These are phyloP conservation scores for Lactifluus hygrophoroides DNA, from an alignment of 768 basidiomycete species.

Conservation along the genomic window DNA sequence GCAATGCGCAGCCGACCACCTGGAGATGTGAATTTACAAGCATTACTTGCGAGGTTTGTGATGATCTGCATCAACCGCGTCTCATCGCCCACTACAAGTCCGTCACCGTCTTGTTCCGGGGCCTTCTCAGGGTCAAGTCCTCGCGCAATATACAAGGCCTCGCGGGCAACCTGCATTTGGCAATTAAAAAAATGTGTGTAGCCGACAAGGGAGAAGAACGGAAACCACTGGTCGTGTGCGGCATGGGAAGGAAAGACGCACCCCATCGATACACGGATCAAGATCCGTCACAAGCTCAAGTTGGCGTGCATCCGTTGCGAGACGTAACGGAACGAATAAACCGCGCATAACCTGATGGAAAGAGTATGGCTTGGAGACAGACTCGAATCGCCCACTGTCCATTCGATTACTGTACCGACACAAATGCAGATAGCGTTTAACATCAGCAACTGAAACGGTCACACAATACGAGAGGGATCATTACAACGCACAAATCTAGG, in stretches of 20 bases:
- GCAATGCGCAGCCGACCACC: constrained; percentile 61
- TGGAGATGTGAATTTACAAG: constrained; percentile 68
- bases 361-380: constrained; percentile 56
- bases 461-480: background rate
- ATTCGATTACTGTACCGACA: constrained; percentile 54
- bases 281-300: constrained; percentile 61
- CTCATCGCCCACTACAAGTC: constrained; percentile 77
- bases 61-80: constrained; percentile 72
- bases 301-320: constrained; percentile 58
- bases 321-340: constrained; percentile 56
- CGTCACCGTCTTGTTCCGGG: constrained; percentile 42
- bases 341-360: constrained; percentile 75
- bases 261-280: constrained; percentile 58
- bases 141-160: constrained; percentile 50
- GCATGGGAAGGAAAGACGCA: constrained; percentile 25
- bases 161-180: constrained; percentile 43
- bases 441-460: background rate
- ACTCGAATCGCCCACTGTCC: constrained; percentile 82
- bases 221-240: background rate
- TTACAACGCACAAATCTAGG: constrained; percentile 51
- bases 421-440: background rate
- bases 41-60: constrained; percentile 80
- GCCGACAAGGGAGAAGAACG: background rate
- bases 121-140: constrained; percentile 41
- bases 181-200: background rate